A percentile compares a stretch with the other conserved stretches of the same genome.
Evolutionary conservation across 2,329 filamentous ascomycete genomes (phyloP).

Genomic region (Aspergillus arachidicola): DNA sequence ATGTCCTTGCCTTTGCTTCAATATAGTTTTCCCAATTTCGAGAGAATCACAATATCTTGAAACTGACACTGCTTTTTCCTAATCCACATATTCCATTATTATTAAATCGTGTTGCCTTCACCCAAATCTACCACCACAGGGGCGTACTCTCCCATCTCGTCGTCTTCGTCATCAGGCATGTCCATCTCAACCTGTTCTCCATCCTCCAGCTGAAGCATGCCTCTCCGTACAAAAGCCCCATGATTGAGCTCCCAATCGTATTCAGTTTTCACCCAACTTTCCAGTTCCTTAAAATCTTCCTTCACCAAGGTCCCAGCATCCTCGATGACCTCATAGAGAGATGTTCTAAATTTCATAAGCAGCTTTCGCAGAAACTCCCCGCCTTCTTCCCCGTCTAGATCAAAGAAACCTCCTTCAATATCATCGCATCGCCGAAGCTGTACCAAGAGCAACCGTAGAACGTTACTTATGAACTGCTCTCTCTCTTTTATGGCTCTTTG

Average conservation of each 20-base stretch:
- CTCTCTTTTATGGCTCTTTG: constrained; percentile 52
- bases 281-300: constrained; percentile 57
- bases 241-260: constrained; percentile 61
- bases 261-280: constrained; percentile 55
- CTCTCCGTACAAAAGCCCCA: constrained; percentile 56
- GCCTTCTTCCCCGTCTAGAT: constrained; percentile 56
- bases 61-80: neutral
- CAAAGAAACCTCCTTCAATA: constrained; percentile 64
- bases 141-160: constrained; percentile 67
- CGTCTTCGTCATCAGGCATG: constrained; percentile 62
- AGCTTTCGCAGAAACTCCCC: constrained; percentile 56
- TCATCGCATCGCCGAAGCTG: constrained; percentile 61
- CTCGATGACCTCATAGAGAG: constrained; percentile 51
- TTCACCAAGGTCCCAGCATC: constrained; percentile 46
- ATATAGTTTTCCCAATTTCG: neutral
- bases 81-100: neutral
- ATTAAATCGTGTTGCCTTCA: constrained; percentile 14
- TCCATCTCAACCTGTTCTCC: constrained; percentile 65
- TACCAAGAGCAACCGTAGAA: constrained; percentile 52
- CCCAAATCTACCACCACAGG: constrained; percentile 60
- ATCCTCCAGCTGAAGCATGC: constrained; percentile 64
- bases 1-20: neutral
- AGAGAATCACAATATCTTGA: neutral
- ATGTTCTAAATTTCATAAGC: constrained; percentile 55
- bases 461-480: constrained; percentile 54